Evolutionary conservation across 441 rosid species (phyloP).

Genomic region (Metrosideros polymorpha): DNA sequence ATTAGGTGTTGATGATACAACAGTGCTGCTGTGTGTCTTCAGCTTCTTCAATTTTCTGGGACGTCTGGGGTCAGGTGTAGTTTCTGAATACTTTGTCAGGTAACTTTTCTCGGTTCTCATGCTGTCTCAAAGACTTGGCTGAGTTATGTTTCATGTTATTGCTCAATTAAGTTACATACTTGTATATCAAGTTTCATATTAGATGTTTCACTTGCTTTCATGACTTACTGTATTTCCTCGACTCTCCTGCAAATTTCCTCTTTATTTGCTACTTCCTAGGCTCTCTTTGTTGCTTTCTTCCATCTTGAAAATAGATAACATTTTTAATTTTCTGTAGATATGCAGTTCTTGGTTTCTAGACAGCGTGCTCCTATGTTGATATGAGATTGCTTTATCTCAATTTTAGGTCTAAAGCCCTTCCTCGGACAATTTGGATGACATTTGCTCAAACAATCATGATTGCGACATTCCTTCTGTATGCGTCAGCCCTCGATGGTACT

Average conservation of each 20-base stretch:
- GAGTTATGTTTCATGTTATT: not conserved
- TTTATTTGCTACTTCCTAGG: not conserved
- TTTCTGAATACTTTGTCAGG: constrained; percentile 93
- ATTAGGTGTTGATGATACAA: constrained; percentile 58
- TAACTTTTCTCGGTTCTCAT: constrained; percentile 11
- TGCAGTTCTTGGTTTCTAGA: not conserved
- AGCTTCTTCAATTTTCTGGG: constrained; percentile 89
- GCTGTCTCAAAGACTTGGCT: not conserved
- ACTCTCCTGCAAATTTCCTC: not conserved
- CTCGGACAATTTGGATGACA: constrained; percentile 86
- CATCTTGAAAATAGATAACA: not conserved
- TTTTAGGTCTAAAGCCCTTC: constrained; percentile 64
- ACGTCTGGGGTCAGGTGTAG: constrained; percentile 82
- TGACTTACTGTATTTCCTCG: not conserved
- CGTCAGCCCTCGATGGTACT: constrained; percentile 40
- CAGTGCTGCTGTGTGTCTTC: constrained; percentile 57
- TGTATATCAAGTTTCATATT: not conserved
- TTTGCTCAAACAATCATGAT: constrained; percentile 46
- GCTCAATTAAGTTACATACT: not conserved
- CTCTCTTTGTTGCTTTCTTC: not conserved
- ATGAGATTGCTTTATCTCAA: not conserved
- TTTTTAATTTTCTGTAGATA: not conserved
- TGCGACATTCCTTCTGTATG: constrained; percentile 45
- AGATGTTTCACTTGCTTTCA: not conserved
- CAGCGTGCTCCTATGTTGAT: not conserved